Percentiles rank a stretch among this genome's conserved stretches.
These are phyloP conservation scores for Serendipita indica DNA, from an alignment of 768 basidiomycete species.

Conservation along the genomic window DNA sequence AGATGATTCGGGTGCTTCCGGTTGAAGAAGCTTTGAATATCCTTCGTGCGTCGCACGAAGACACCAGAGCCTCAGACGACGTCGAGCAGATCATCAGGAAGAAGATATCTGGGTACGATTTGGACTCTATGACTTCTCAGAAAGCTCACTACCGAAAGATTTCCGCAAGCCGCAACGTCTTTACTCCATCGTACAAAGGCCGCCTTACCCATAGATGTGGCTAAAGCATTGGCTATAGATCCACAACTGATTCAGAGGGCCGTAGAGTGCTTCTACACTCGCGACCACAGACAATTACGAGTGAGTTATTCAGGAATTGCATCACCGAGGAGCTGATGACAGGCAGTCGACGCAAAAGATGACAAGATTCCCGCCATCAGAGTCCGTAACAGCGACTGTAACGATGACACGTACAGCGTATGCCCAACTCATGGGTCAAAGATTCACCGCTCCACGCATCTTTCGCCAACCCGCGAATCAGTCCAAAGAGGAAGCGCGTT, in stretches of 20 bases:
- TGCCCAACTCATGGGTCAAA: slow-evolving; percentile 83
- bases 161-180: slow-evolving; percentile 46
- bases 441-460: slow-evolving; percentile 78
- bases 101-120: slow-evolving; percentile 46
- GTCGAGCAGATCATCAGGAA: slow-evolving; percentile 58
- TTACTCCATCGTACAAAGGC: slow-evolving; percentile 69
- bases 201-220: slow-evolving; percentile 68
- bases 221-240: slow-evolving; percentile 46
- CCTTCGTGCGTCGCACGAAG: slow-evolving; percentile 36
- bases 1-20: slow-evolving; percentile 32
- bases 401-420: slow-evolving; percentile 83
- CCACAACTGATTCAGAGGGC: slow-evolving; percentile 72
- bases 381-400: slow-evolving; percentile 45
- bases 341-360: slow-evolving; percentile 42
- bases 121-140: not conserved
- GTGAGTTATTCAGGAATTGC: slow-evolving; percentile 31
- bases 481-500: slow-evolving; percentile 53
- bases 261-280: slow-evolving; percentile 85
- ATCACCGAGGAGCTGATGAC: not conserved
- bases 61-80: slow-evolving; percentile 43
- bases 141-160: slow-evolving; percentile 29
- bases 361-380: slow-evolving; percentile 71
- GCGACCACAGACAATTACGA: slow-evolving; percentile 79
- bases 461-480: slow-evolving; percentile 62
- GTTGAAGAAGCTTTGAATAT: slow-evolving; percentile 47